Percentiles rank a stretch among this genome's conserved stretches.
phyloP scores from a whole-genome alignment of 2,329 filamentous ascomycete genomes.

The Penicillium thymicola region DNA sequence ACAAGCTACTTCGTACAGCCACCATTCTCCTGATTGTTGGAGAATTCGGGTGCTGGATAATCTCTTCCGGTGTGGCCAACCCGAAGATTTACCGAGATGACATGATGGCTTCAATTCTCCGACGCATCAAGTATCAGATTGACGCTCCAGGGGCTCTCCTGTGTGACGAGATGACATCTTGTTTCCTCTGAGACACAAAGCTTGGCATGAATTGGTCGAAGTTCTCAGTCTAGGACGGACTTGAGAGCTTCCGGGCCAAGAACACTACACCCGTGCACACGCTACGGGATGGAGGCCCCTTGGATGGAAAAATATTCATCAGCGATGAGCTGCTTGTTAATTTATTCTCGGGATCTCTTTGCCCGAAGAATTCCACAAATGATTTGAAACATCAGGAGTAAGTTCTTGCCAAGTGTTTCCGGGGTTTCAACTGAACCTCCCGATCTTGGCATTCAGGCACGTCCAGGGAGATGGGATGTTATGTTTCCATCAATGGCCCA shows the following conservation, averaged over 20 bases:
- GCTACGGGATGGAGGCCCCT: background rate
- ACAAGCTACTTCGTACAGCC: background rate
- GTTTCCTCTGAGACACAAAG: background rate
- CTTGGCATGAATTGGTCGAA: slow-evolving; percentile 9
- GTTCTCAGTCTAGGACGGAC: background rate
- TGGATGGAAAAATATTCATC: background rate
- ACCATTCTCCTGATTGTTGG: background rate
- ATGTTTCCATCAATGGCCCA: slow-evolving; percentile 11
- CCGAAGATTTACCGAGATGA: slow-evolving; percentile 3
- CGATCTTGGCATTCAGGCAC: slow-evolving; percentile 10
- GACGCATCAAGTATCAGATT: slow-evolving; percentile 12
- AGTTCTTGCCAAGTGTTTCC: slow-evolving; percentile 7
- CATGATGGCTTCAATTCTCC: slow-evolving; percentile 6
- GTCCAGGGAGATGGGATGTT: slow-evolving; percentile 1
- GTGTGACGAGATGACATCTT: background rate
- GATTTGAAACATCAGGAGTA: background rate
- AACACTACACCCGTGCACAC: background rate
- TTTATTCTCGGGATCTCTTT: background rate
- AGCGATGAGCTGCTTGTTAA: background rate
- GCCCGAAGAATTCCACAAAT: slow-evolving; percentile 12
- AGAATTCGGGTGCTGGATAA: slow-evolving; percentile 3
- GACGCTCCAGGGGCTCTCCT: background rate
- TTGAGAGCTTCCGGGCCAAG: background rate
- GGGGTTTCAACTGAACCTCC: slow-evolving; percentile 6
- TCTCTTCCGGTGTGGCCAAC: background rate